Evolutionary conservation across 768 basidiomycete genomes (phyloP), one percentile per base, ranked within the genome.

Genomic region (Lactifluus rugatus): DNA sequence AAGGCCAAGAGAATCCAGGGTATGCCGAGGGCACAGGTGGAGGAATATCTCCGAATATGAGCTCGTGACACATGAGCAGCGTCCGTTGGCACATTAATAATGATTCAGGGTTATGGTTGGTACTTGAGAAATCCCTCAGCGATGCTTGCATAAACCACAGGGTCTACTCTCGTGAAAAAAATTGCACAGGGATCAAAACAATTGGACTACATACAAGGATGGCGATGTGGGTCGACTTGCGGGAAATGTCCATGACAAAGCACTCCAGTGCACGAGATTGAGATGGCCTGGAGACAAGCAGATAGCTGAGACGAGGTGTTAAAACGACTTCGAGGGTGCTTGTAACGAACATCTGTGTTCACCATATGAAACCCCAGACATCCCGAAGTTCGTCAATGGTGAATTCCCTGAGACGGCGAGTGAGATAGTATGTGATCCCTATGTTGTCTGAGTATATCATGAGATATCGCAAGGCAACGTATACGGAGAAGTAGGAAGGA

Each of bases 101-200:
- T 0, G 93, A 90, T 44, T 74, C 80, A 2, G 91, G 85, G 48
- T 82, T 79, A 52, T 83, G 78, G 14, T 74, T 77, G 37, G 66
- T 61, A 46, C 71, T 65, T 0, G 85, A 79, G 8, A 97, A 76
- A 70, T 99, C 96, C 57, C 81, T 82, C 19, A 99, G 77, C 26
- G 89, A 84, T 16, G 95, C 91, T 80, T 98, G 96, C 87, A 98
- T 94, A 72, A 94, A 96, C 93, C 95, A 98, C 46, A 99, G 74
- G 0, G 96, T 97, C 93, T 94, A 55, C 64, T 53, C 41, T 45
- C 45, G 54, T 49, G 52, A 21, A 23, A 54, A 37, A 53, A 59
- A 44, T 54, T 54, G 61, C 62, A 31, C 19, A 45, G 60, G 36
- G 48, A 62, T 68, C 52, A 57, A 58, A 60, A 54, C 50, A 52